These are phyloP conservation scores for Metarhizium guizhouense DNA, from an alignment of 2,329 filamentous ascomycete genomes.

Conservation along the genomic window DNA sequence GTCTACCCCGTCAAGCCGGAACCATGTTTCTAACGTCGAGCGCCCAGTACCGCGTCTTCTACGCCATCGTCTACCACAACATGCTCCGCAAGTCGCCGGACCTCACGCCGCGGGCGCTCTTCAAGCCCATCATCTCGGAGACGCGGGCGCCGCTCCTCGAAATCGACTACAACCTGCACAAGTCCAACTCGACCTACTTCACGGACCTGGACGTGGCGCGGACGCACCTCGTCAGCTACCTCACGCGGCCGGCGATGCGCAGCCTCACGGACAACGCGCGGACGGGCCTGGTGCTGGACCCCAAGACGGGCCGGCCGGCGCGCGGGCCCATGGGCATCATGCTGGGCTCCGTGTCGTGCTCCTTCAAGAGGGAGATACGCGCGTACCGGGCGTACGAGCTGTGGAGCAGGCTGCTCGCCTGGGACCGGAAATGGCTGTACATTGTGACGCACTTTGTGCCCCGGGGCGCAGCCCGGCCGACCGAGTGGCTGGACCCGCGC, in stretches of 20 bases:
- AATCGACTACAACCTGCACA: constrained; percentile 81
- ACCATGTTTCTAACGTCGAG: background rate
- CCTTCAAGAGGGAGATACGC: constrained; percentile 65
- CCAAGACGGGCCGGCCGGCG: constrained; percentile 37
- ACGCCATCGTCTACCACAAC: constrained; percentile 46
- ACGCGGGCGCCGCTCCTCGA: constrained; percentile 64
- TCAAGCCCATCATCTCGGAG: constrained; percentile 59
- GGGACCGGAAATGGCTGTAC: constrained; percentile 79
- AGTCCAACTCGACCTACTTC: constrained; percentile 81
- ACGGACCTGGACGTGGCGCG: constrained; percentile 76
- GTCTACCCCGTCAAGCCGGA: too few species aligned
- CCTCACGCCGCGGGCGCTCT: constrained; percentile 56
- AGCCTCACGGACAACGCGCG: constrained; percentile 8
- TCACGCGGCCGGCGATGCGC: constrained; percentile 40
- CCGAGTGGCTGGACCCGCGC: constrained; percentile 39
- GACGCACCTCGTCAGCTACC: constrained; percentile 66
- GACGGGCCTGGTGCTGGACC: constrained; percentile 37
- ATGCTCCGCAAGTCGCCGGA: constrained; percentile 37
- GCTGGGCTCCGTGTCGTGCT: constrained; percentile 64
- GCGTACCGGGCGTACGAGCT: constrained; percentile 64
- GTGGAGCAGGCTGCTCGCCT: constrained; percentile 60
- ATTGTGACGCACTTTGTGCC: constrained; percentile 66
- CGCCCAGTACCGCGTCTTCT: constrained; percentile 47
- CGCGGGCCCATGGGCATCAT: constrained; percentile 51
- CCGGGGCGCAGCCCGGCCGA: constrained; percentile 47